Conservation (phyloP, 129 eudicot species). For the Flaveria linearis region DNA sequence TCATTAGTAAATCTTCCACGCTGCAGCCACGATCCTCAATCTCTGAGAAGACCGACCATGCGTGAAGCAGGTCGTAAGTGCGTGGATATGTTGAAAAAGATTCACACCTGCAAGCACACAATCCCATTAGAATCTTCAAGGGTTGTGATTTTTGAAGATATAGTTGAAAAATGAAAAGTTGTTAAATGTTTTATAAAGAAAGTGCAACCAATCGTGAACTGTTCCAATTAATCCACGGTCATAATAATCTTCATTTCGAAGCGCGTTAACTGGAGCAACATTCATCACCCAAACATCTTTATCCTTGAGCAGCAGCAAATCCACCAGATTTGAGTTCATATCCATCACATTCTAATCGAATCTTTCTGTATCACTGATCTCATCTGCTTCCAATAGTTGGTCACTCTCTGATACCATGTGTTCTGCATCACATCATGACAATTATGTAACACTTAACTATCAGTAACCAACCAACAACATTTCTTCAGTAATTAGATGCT, state of each 20-base stretch:
- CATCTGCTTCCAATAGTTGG: constrained; percentile 89
- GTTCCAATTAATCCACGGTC: constrained; percentile 91
- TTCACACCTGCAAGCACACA: constrained; percentile 70
- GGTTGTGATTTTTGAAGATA: too few relatives aligned
- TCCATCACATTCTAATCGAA: constrained; percentile 90
- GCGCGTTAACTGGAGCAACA: constrained; percentile 73
- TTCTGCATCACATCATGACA: constrained; percentile 46
- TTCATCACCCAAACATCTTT: constrained; percentile 98
- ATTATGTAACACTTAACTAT: constrained; percentile 10
- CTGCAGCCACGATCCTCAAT: constrained; percentile 75
- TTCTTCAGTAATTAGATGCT: constrained; percentile 29
- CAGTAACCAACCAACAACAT: not conserved
- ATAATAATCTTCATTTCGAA: constrained; percentile 68
- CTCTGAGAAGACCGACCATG: constrained; percentile 75
- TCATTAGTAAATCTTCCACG: constrained; percentile 76
- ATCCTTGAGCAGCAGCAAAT: constrained; percentile 77
- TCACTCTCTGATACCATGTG: constrained; percentile 69
- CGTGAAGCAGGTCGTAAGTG: constrained; percentile 89
- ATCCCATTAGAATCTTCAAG: not conserved
- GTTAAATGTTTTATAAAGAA: not conserved
- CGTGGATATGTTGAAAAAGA: constrained; percentile 96
- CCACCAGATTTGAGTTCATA: constrained; percentile 96
- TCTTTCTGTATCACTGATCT: constrained; percentile 57
- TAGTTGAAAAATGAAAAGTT: not conserved
- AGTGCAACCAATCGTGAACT: constrained; percentile 80